Conservation (phyloP, 73 alveolate genomes). For the Halteria grandinella region DNA sequence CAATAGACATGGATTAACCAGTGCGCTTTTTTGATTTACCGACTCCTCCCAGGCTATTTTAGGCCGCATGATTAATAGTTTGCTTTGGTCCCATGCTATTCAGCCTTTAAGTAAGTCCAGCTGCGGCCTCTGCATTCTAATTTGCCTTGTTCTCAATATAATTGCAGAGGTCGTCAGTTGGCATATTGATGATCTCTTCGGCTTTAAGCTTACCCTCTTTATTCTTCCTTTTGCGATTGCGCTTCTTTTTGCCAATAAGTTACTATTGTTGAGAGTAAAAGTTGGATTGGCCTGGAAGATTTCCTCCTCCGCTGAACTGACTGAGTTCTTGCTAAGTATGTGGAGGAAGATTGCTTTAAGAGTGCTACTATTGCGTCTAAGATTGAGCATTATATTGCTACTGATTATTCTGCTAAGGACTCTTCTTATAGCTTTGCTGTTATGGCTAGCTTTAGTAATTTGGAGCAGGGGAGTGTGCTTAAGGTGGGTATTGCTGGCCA, state of each 20-base stretch:
- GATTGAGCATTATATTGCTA: slow-evolving; percentile 3
- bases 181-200: slow-evolving; percentile 17
- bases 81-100: not conserved
- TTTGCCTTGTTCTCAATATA: slow-evolving; percentile 22
- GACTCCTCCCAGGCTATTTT: not conserved
- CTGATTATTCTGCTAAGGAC: no score
- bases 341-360: no score
- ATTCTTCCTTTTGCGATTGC: slow-evolving; percentile 33
- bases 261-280: not conserved
- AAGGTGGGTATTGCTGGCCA: no score
- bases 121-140: no score
- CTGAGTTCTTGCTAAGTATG: not conserved
- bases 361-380: not conserved
- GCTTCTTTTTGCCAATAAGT: slow-evolving; percentile 5
- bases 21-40: not conserved
- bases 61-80: not conserved
- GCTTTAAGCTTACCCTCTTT: slow-evolving; percentile 27
- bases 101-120: not conserved
- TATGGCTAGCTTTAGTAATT: not conserved
- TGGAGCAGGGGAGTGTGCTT: no score
- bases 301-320: not conserved
- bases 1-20: not conserved
- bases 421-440: not conserved
- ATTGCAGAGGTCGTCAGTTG: slow-evolving; percentile 11
- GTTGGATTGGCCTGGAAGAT: not conserved